phyloP scores from a whole-genome alignment of 352 stramenopile genomes.

The Pilasporangium apinafurcum region DNA sequence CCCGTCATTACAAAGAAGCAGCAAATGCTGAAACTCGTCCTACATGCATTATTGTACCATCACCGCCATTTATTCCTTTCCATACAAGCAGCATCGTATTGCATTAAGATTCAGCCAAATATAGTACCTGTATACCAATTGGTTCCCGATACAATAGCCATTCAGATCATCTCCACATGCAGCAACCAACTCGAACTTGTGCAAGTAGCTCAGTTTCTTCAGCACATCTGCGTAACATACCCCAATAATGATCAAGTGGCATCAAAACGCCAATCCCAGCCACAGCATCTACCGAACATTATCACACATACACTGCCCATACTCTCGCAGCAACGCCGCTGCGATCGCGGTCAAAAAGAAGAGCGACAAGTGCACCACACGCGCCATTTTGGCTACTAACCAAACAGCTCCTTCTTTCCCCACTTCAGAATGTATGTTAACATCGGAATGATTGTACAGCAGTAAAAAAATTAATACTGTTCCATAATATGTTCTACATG shows the following conservation, averaged over 20 bases:
- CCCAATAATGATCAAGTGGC: too few relatives aligned
- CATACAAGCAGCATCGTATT: neutral
- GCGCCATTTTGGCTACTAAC: conserved; percentile 14
- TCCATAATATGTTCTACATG: neutral
- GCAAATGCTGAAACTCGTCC: conserved; percentile 65
- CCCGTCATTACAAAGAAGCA: conserved; percentile 59
- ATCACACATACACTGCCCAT: conserved; percentile 49
- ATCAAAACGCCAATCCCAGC: too few relatives aligned
- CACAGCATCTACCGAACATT: too few relatives aligned
- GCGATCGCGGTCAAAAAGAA: conserved; percentile 58
- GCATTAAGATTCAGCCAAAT: neutral
- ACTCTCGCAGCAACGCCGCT: conserved; percentile 49
- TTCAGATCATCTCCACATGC: conserved; percentile 16
- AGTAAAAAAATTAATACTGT: neutral
- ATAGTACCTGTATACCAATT: conserved; percentile 55
- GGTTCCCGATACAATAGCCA: conserved; percentile 58
- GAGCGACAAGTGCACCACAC: conserved; percentile 48
- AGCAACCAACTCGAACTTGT: too few relatives aligned
- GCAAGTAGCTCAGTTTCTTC: conserved; percentile 22
- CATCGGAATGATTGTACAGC: conserved; percentile 3
- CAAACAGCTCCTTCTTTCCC: neutral
- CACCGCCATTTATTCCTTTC: neutral
- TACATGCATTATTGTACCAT: conserved; percentile 1
- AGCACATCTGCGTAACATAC: conserved; percentile 28
- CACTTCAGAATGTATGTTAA: neutral